These are phyloP conservation scores for Royoungia palumana DNA, from an alignment of 768 basidiomycete species.

Conservation along the genomic window DNA sequence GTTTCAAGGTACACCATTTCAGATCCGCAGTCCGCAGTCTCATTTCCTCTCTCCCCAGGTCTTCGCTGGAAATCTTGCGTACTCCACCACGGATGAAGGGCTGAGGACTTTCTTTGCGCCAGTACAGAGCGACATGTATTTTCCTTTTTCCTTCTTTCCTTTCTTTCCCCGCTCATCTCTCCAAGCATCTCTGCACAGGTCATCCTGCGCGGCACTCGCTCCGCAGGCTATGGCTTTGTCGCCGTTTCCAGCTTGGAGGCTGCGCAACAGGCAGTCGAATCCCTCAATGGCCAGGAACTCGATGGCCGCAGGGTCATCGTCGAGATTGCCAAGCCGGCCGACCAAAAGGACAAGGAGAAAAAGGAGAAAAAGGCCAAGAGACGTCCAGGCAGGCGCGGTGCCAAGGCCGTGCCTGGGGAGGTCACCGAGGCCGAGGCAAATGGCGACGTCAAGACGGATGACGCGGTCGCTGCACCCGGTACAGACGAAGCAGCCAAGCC, in stretches of 20 bases:
- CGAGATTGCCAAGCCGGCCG: conserved; percentile 89
- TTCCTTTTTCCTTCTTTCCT: conserved; percentile 18
- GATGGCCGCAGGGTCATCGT: conserved; percentile 86
- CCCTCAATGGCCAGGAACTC: conserved; percentile 85
- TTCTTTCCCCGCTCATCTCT: conserved; percentile 11
- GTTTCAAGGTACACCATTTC: conserved; percentile 62
- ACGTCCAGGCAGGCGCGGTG: conserved; percentile 80
- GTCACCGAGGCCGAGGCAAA: conserved; percentile 88
- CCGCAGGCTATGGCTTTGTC: conserved; percentile 93
- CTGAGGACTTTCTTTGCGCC: conserved; percentile 92
- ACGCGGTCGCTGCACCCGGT: conserved; percentile 46
- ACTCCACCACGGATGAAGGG: conserved; percentile 90
- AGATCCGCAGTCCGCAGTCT: conserved; percentile 17
- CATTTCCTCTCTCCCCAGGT: conserved; percentile 48
- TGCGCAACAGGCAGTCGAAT: conserved; percentile 80
- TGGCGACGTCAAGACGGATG: conserved; percentile 64
- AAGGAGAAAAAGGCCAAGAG: conserved; percentile 78
- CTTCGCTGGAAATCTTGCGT: conserved; percentile 95
- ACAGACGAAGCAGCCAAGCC: conserved; percentile 60
- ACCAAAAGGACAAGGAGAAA: conserved; percentile 77
- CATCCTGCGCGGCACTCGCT: conserved; percentile 80
- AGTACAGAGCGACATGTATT: conserved; percentile 84
- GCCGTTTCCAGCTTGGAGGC: conserved; percentile 77
- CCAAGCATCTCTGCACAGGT: conserved; percentile 77
- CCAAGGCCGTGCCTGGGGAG: conserved; percentile 84